Conservation (phyloP, 2,329 filamentous ascomycete genomes). For the Verticillium dahliae region DNA sequence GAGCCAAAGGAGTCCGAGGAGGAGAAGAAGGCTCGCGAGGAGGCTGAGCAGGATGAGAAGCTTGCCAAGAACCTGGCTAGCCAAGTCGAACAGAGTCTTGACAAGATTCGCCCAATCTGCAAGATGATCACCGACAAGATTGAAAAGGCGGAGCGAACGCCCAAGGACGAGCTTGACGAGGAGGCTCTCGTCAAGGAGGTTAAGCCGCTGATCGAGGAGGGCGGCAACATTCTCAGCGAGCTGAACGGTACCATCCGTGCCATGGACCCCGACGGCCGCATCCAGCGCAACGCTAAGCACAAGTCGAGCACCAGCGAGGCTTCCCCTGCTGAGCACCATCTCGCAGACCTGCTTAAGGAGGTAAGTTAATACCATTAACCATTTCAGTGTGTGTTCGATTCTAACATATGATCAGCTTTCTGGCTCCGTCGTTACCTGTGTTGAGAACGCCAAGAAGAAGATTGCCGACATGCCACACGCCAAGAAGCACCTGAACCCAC, state of each 20-base stretch:
- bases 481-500: constrained; percentile 89
- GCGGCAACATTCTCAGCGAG: constrained; percentile 73
- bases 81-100: constrained; percentile 71
- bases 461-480: constrained; percentile 88
- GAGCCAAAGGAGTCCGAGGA: constrained; percentile 38
- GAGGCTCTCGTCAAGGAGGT: constrained; percentile 82
- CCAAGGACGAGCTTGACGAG: constrained; percentile 84
- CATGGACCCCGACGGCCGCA: constrained; percentile 81
- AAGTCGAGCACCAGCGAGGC: constrained; percentile 69
- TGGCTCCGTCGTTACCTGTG: constrained; percentile 70
- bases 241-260: constrained; percentile 82
- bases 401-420: constrained; percentile 50
- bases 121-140: constrained; percentile 83
- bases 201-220: constrained; percentile 84
- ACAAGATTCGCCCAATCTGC: constrained; percentile 78
- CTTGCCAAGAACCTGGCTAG: constrained; percentile 69
- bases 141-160: constrained; percentile 71
- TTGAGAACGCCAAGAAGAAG: constrained; percentile 83
- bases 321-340: constrained; percentile 73
- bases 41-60: constrained; percentile 63
- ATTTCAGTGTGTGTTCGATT: background rate
- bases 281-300: constrained; percentile 78
- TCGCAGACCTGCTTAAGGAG: constrained; percentile 81
- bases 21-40: constrained; percentile 44
- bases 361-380: constrained; percentile 19